Evolutionary conservation across 2,329 filamentous ascomycete genomes (phyloP).

Genomic region (Balansia obtecta): DNA sequence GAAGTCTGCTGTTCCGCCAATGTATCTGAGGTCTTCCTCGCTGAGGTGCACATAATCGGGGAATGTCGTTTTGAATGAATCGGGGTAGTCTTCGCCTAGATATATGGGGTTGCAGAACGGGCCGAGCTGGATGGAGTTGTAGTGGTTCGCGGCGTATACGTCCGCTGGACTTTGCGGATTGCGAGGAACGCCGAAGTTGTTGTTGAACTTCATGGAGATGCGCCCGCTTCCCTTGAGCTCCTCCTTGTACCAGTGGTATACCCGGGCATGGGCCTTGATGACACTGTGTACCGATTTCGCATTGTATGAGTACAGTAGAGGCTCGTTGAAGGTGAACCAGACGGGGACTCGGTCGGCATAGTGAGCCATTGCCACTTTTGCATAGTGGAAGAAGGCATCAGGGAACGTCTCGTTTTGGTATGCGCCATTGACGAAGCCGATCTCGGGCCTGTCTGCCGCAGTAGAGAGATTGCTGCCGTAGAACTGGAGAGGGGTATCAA

Average conservation of each 20-base stretch:
- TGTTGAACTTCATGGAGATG: slow-evolving; percentile 36
- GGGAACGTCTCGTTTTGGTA: slow-evolving; percentile 34
- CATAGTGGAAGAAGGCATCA: slow-evolving; percentile 40
- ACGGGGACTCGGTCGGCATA: slow-evolving; percentile 38
- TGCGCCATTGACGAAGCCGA: slow-evolving; percentile 29
- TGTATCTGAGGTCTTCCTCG: slow-evolving; percentile 32
- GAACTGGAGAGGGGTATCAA: slow-evolving; percentile 33
- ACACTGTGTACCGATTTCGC: slow-evolving; percentile 27
- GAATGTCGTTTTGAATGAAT: slow-evolving; percentile 30
- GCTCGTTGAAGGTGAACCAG: slow-evolving; percentile 44
- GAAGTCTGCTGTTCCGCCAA: slow-evolving; percentile 40
- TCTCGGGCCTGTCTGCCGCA: slow-evolving; percentile 11
- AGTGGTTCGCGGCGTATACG: slow-evolving; percentile 32
- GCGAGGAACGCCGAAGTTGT: slow-evolving; percentile 37
- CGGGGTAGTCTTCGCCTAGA: slow-evolving; percentile 37
- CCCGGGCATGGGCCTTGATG: slow-evolving; percentile 34
- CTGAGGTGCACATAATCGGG: slow-evolving; percentile 34
- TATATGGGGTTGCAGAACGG: slow-evolving; percentile 41
- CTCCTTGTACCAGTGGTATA: slow-evolving; percentile 42
- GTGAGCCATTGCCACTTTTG: slow-evolving; percentile 36
- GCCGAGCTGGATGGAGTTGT: slow-evolving; percentile 34
- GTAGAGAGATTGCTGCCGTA: slow-evolving; percentile 20
- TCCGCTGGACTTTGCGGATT: slow-evolving; percentile 27
- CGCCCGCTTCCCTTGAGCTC: slow-evolving; percentile 37
- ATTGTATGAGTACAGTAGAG: slow-evolving; percentile 27